phyloP scores from a whole-genome alignment of 345 rosid species.

The Populus nigra region DNA sequence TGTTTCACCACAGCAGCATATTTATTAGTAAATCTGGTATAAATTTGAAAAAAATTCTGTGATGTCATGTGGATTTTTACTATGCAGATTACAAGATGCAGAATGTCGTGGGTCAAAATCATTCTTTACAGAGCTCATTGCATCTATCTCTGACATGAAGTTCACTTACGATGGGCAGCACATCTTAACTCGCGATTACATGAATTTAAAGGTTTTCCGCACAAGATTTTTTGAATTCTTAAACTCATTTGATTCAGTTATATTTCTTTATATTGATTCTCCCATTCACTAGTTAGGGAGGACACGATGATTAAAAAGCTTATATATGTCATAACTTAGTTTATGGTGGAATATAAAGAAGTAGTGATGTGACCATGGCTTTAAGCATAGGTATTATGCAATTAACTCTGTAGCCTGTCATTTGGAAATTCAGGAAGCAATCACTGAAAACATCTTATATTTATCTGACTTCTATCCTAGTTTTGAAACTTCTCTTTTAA shows the following conservation, averaged over 20 bases:
- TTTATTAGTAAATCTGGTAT: background rate
- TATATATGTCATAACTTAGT: background rate
- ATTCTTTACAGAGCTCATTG: conserved; percentile 57
- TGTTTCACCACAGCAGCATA: background rate
- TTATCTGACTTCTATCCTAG: background rate
- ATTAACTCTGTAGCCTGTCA: background rate
- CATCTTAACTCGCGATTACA: conserved; percentile 62
- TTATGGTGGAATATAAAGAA: conserved; percentile 1
- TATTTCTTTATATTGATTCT: conserved; percentile 7
- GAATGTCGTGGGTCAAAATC: conserved; percentile 45
- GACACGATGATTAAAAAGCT: background rate
- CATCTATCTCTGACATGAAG: conserved; percentile 60
- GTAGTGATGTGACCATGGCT: background rate
- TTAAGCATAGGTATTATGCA: background rate
- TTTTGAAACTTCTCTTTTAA: background rate
- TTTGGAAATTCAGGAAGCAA: background rate
- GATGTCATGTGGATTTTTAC: conserved; percentile 19
- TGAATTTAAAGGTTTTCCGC: conserved; percentile 55
- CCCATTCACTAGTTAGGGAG: background rate
- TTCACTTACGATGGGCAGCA: conserved; percentile 52
- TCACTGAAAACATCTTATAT: background rate
- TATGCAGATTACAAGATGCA: conserved; percentile 53
- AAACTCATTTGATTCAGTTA: background rate
- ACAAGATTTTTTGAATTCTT: conserved; percentile 4
- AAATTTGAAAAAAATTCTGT: conserved; percentile 7